Percentiles rank a stretch among this genome's conserved stretches.
Evolutionary conservation across 2,329 filamentous ascomycete species (phyloP).

Genomic region (Curvularia sp.): DNA sequence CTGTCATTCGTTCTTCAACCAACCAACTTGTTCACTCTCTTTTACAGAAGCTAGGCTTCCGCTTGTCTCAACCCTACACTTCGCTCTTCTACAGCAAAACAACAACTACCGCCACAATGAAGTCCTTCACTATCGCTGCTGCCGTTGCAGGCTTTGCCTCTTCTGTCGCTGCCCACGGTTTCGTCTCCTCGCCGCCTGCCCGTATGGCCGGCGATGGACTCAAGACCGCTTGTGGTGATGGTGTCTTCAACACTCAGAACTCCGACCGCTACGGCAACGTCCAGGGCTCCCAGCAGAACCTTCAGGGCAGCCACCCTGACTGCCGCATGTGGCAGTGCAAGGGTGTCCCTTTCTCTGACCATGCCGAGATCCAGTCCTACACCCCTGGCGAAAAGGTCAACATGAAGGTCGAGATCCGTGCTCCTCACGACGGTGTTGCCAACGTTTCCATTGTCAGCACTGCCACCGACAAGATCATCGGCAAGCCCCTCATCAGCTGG

Average conservation of each 20-base stretch:
- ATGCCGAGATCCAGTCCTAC: constrained; percentile 59
- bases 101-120: constrained; percentile 48
- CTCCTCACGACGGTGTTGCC: constrained; percentile 62
- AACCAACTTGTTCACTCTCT: constrained; percentile 38
- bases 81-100: constrained; percentile 18
- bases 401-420: constrained; percentile 57
- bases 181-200: constrained; percentile 57
- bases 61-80: constrained; percentile 29
- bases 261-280: constrained; percentile 65
- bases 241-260: constrained; percentile 61
- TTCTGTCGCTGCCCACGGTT: constrained; percentile 62
- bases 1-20: constrained; percentile 48
- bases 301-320: constrained; percentile 54
- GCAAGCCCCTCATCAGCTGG: constrained; percentile 62
- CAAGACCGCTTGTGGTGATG: constrained; percentile 60
- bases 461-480: constrained; percentile 60
- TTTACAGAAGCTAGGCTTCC: constrained; percentile 46
- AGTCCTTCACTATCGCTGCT: constrained; percentile 52
- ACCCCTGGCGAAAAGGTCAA: constrained; percentile 57
- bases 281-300: constrained; percentile 62
- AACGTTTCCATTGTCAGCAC: constrained; percentile 67
- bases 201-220: constrained; percentile 62
- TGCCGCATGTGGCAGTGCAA: constrained; percentile 66
- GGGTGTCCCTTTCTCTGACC: constrained; percentile 63
- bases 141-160: constrained; percentile 54